Conservation (phyloP, 2,329 filamentous ascomycete genomes). For the Cladosporium velox region DNA sequence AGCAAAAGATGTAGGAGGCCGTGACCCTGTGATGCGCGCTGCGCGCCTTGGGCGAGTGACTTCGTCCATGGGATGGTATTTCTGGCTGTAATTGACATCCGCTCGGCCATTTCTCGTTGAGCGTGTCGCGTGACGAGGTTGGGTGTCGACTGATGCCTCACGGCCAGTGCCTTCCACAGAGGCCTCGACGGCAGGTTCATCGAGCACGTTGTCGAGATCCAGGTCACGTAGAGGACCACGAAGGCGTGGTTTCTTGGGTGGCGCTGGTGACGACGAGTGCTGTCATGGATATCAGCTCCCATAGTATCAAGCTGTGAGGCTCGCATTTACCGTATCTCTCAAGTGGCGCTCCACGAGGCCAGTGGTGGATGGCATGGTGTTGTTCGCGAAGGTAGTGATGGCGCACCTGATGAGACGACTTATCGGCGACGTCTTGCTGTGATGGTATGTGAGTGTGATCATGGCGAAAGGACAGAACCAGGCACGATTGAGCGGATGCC, state of each 20-base stretch:
- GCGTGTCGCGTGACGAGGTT: slow-evolving; percentile 24
- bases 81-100: slow-evolving; percentile 25
- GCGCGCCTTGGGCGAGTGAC: slow-evolving; percentile 27
- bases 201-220: slow-evolving; percentile 12
- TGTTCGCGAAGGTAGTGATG: background rate
- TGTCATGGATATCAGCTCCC: background rate
- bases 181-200: background rate
- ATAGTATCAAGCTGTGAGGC: background rate
- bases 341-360: background rate
- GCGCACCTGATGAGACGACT: background rate
- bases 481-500: background rate
- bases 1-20: background rate
- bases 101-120: slow-evolving; percentile 24
- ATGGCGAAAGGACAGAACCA: background rate
- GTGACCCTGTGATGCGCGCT: slow-evolving; percentile 9
- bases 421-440: background rate
- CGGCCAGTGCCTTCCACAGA: slow-evolving; percentile 23
- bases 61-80: slow-evolving; percentile 33
- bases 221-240: slow-evolving; percentile 12
- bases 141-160: slow-evolving; percentile 17
- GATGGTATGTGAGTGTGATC: background rate
- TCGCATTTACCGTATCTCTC: background rate
- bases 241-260: slow-evolving; percentile 13
- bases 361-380: background rate
- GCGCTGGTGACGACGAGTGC: background rate